phyloP scores from a whole-genome alignment of 2,329 filamentous ascomycete species.

The Trichoderma guizhouense region DNA sequence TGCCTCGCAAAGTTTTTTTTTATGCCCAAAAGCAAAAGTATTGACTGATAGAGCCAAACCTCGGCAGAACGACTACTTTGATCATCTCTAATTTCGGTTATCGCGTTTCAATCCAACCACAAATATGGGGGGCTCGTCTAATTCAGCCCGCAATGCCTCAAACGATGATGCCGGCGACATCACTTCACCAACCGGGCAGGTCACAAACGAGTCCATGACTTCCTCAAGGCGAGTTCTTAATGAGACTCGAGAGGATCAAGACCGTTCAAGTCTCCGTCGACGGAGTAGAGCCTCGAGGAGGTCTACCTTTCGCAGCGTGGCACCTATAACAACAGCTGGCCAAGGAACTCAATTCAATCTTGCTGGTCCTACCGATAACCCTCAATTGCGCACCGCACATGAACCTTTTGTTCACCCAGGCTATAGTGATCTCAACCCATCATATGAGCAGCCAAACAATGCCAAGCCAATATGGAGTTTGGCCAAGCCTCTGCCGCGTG shows the following conservation, averaged over 20 bases:
- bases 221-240: neutral
- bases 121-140: neutral
- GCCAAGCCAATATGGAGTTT: slow-evolving; percentile 7
- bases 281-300: slow-evolving; percentile 3
- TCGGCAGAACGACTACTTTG: neutral
- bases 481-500: neutral
- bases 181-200: neutral
- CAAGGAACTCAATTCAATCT: slow-evolving; percentile 1
- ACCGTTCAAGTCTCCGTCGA: neutral
- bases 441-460: neutral
- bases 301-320: neutral
- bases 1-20: neutral
- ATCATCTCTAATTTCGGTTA: neutral
- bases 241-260: neutral
- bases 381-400: neutral
- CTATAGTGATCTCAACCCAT: neutral
- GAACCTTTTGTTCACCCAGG: neutral
- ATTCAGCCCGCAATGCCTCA: neutral
- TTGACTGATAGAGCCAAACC: neutral
- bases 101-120: neutral
- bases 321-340: neutral
- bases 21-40: neutral
- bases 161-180: neutral
- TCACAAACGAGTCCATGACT: neutral
- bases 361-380: neutral